phyloP scores from a whole-genome alignment of 1,139 yeast genomes.

The Saccharomycopsis hybrid region DNA sequence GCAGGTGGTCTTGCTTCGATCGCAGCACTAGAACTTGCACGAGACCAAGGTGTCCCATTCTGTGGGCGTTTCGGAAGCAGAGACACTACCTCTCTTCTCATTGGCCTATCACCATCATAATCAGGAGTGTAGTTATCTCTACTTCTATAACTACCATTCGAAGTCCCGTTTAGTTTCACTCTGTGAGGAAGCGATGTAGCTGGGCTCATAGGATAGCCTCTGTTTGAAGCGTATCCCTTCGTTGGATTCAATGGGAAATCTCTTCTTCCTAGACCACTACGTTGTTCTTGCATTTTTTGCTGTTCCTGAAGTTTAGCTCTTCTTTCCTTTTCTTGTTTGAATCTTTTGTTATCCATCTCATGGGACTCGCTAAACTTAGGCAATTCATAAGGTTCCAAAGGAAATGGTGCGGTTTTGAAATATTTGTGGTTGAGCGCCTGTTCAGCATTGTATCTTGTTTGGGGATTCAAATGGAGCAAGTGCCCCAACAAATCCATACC shows the following conservation, averaged over 20 bases:
- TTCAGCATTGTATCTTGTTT: slow-evolving; percentile 64
- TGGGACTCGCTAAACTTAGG: slow-evolving; percentile 82
- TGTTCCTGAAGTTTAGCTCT: slow-evolving; percentile 6
- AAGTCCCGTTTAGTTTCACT: not conserved
- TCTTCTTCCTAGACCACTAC: no score
- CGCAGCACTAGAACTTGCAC: not conserved
- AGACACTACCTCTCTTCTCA: not conserved
- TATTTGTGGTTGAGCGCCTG: slow-evolving; percentile 70
- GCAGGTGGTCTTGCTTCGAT: no score
- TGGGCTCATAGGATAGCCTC: no score
- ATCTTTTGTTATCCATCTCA: slow-evolving; percentile 72
- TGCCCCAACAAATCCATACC: slow-evolving; percentile 43
- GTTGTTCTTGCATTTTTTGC: no score
- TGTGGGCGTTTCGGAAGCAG: not conserved
- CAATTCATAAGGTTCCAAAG: slow-evolving; percentile 47
- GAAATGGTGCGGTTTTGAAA: slow-evolving; percentile 59
- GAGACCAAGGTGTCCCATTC: not conserved
- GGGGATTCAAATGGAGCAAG: slow-evolving; percentile 61
- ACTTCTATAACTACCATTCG: not conserved
- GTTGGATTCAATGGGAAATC: no score
- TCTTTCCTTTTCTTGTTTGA: slow-evolving; percentile 35
- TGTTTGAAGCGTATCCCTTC: no score
- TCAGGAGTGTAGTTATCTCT: not conserved
- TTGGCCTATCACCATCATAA: not conserved
- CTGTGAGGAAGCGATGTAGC: no score